Evolutionary conservation across 805 yeast genomes (phyloP).

Genomic region (Tanozyma kutaoensis): DNA sequence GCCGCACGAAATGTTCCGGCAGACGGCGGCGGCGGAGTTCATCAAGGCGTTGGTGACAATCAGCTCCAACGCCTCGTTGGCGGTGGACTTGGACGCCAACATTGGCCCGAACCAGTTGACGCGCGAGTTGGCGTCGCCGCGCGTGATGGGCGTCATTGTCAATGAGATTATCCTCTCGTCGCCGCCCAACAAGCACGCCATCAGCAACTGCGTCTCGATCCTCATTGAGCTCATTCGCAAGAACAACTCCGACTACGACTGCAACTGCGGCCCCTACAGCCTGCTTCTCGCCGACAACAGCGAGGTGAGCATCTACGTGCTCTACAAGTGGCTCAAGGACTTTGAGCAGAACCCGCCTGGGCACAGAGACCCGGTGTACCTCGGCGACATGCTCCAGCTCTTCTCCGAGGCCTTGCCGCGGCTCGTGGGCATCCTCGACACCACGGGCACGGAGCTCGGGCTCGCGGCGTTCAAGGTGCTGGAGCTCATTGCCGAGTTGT

Average conservation of each 20-base stretch:
- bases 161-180: conserved; percentile 16
- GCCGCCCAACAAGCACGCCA: conserved; percentile 11
- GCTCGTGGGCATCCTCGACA: conserved; percentile 21
- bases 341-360: conserved; percentile 49
- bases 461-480: conserved; percentile 33
- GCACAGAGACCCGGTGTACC: conserved; percentile 32
- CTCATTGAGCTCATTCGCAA: conserved; percentile 31
- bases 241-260: conserved; percentile 32
- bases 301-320: conserved; percentile 26
- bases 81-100: conserved; percentile 16
- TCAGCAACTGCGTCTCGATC: conserved; percentile 36
- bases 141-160: conserved; percentile 21
- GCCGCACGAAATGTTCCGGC: conserved; percentile 9
- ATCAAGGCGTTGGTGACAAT: conserved; percentile 32
- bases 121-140: conserved; percentile 26
- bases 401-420: conserved; percentile 23
- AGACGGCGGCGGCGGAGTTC: conserved; percentile 31
- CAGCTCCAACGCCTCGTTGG: conserved; percentile 31
- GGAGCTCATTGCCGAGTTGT: conserved; percentile 31
- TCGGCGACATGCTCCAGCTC: conserved; percentile 28
- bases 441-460: conserved; percentile 23
- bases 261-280: conserved; percentile 28
- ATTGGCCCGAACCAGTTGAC: conserved; percentile 35
- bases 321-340: conserved; percentile 32
- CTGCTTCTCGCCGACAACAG: conserved; percentile 9